These are phyloP conservation scores for Ceratocystis ficicola DNA, from an alignment of 2,329 filamentous ascomycete species.

Conservation along the genomic window DNA sequence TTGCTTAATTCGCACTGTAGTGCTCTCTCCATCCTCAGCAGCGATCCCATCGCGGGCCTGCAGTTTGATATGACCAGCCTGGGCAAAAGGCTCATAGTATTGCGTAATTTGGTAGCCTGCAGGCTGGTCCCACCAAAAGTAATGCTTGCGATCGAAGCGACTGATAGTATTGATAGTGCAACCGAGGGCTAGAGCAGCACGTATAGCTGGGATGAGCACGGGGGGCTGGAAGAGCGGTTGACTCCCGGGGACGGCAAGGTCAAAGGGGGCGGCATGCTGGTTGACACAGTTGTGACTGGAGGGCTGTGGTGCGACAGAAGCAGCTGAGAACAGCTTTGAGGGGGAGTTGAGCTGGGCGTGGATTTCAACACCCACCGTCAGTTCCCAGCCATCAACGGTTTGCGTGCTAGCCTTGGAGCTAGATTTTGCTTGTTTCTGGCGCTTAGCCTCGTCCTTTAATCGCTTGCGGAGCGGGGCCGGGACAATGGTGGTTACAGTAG, in stretches of 20 bases:
- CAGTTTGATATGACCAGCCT: slow-evolving; percentile 59
- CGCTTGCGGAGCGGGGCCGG: slow-evolving; percentile 52
- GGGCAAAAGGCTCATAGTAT: slow-evolving; percentile 66
- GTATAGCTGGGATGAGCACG: slow-evolving; percentile 75
- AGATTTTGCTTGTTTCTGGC: slow-evolving; percentile 48
- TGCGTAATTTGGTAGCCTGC: slow-evolving; percentile 96
- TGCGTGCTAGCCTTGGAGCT: slow-evolving; percentile 37
- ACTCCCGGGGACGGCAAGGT: slow-evolving; percentile 76
- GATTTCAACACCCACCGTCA: slow-evolving; percentile 93
- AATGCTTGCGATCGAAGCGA: slow-evolving; percentile 91
- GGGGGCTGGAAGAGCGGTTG: slow-evolving; percentile 77
- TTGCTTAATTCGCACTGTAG: slow-evolving; percentile 76
- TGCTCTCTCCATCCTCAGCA: slow-evolving; percentile 54
- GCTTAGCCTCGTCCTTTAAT: slow-evolving; percentile 58
- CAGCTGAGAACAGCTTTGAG: slow-evolving; percentile 77
- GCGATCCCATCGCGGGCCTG: slow-evolving; percentile 67
- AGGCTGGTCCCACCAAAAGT: slow-evolving; percentile 98
- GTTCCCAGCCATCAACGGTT: slow-evolving; percentile 62
- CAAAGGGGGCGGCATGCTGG: slow-evolving; percentile 77
- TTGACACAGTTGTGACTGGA: slow-evolving; percentile 46
- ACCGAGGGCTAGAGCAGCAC: slow-evolving; percentile 72
- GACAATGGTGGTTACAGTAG: slow-evolving; percentile 23
- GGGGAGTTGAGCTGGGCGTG: slow-evolving; percentile 89
- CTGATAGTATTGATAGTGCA: slow-evolving; percentile 68
- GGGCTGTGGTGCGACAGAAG: slow-evolving; percentile 40